Conservation (phyloP, 2,329 filamentous ascomycete genomes). For the Fusarium newnesense region DNA sequence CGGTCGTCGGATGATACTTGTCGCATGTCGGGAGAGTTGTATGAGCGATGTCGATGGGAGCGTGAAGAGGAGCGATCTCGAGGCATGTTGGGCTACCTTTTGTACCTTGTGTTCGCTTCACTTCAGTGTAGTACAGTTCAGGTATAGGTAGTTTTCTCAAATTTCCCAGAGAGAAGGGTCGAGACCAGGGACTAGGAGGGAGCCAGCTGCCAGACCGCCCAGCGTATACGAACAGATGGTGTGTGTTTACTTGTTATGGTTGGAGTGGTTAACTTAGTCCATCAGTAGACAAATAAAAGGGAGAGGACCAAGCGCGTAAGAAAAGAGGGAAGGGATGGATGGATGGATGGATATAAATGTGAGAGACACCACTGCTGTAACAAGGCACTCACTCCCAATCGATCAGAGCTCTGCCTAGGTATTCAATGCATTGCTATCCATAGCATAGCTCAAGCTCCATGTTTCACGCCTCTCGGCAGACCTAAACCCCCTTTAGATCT, state of each 20-base stretch:
- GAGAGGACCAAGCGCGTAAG: neutral
- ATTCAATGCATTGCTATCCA: neutral
- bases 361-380: neutral
- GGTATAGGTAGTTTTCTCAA: neutral
- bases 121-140: neutral
- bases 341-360: neutral
- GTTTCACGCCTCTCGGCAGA: conserved; percentile 6
- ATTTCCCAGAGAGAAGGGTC: neutral
- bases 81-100: conserved; percentile 22
- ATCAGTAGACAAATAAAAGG: neutral
- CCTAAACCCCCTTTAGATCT: neutral
- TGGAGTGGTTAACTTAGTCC: neutral
- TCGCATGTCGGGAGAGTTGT: conserved; percentile 20
- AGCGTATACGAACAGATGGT: neutral
- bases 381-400: neutral
- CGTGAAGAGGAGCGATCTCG: conserved; percentile 32
- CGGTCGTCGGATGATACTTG: conserved; percentile 19
- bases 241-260: neutral
- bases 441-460: neutral
- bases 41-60: conserved; percentile 28
- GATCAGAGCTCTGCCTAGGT: neutral
- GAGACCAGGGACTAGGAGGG: conserved; percentile 5
- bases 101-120: neutral
- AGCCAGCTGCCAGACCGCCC: neutral
- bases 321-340: neutral